Conservation (phyloP, 2,329 filamentous ascomycete species). For the Atkinsonella hypoxylon region DNA sequence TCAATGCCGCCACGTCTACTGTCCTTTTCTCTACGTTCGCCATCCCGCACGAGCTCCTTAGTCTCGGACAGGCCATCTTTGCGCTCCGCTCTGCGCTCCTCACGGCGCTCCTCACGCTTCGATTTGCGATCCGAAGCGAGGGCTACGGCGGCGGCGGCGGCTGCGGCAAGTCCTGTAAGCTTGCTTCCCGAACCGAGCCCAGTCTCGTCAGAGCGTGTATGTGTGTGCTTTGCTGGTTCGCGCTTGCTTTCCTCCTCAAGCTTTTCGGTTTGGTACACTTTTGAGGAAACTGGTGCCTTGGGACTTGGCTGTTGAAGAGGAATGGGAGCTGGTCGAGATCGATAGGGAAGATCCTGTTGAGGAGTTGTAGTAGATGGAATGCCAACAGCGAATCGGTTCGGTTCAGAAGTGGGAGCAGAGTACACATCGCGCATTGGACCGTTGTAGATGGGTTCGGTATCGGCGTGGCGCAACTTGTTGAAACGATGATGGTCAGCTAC, state of each 20-base stretch:
- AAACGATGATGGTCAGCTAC: conserved; percentile 16
- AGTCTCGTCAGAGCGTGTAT: conserved; percentile 24
- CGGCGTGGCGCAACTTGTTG: conserved; percentile 12
- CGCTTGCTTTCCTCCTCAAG: conserved; percentile 24
- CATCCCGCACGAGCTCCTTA: conserved; percentile 2
- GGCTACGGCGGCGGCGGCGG: conserved; percentile 32
- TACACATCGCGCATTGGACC: conserved; percentile 49
- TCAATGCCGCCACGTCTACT: conserved; percentile 8
- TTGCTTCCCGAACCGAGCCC: conserved; percentile 30
- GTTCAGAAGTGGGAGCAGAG: conserved; percentile 55
- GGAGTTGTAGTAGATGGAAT: conserved; percentile 36
- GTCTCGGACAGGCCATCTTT: conserved; percentile 10
- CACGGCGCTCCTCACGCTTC: conserved; percentile 9
- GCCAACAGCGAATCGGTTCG: conserved; percentile 45
- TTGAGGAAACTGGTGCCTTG: conserved; percentile 56
- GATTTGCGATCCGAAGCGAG: conserved; percentile 16
- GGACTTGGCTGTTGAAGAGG: conserved; percentile 81
- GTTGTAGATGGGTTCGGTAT: conserved; percentile 11
- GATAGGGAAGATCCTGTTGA: conserved; percentile 26
- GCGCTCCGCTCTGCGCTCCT: conserved; percentile 13
- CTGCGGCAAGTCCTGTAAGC: conserved; percentile 35
- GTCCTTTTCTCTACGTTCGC: background rate
- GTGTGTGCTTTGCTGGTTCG: conserved; percentile 17
- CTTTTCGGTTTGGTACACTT: conserved; percentile 47
- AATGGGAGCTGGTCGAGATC: conserved; percentile 43